Evolutionary conservation across 306 rosid genomes (phyloP).

Genomic region (Luffa acutangula): DNA sequence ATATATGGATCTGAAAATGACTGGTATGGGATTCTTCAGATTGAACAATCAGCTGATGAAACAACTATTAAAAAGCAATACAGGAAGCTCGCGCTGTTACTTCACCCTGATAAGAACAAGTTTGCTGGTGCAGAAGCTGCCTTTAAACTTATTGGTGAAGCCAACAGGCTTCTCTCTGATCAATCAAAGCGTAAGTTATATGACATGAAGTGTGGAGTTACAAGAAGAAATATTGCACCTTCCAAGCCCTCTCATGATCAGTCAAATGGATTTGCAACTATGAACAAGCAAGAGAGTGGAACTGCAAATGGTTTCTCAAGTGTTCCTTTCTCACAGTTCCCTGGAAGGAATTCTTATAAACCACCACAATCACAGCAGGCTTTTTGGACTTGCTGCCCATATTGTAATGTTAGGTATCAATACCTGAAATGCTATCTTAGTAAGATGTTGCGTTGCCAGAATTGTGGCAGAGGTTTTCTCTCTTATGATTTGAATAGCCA

Average conservation of each 20-base stretch:
- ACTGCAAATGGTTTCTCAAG: conserved; percentile 22
- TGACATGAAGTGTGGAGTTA: conserved; percentile 28
- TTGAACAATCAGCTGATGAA: conserved; percentile 34
- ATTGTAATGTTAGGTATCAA: conserved; percentile 43
- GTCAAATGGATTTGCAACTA: conserved; percentile 16
- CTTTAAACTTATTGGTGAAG: conserved; percentile 80
- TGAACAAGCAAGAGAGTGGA: conserved; percentile 14
- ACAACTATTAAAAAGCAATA: conserved; percentile 60
- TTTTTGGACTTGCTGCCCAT: conserved; percentile 68
- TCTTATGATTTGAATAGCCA: conserved; percentile 36
- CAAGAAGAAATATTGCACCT: conserved; percentile 19
- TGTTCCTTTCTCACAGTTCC: conserved; percentile 24
- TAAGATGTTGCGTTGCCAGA: conserved; percentile 39
- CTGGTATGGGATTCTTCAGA: conserved; percentile 82
- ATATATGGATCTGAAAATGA: conserved; percentile 44
- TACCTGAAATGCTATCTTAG: conserved; percentile 30
- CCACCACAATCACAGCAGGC: conserved; percentile 23
- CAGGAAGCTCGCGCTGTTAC: conserved; percentile 71
- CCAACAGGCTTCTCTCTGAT: conserved; percentile 62
- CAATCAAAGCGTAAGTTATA: conserved; percentile 33
- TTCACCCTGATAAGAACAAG: conserved; percentile 92
- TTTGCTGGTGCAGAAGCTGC: conserved; percentile 91
- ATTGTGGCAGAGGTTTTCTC: conserved; percentile 31
- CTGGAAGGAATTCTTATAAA: conserved; percentile 18
- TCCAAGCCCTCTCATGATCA: conserved; percentile 23